phyloP scores from a whole-genome alignment of 1,284 basidiomycete genomes.

The Rhodotorula sp. region DNA sequence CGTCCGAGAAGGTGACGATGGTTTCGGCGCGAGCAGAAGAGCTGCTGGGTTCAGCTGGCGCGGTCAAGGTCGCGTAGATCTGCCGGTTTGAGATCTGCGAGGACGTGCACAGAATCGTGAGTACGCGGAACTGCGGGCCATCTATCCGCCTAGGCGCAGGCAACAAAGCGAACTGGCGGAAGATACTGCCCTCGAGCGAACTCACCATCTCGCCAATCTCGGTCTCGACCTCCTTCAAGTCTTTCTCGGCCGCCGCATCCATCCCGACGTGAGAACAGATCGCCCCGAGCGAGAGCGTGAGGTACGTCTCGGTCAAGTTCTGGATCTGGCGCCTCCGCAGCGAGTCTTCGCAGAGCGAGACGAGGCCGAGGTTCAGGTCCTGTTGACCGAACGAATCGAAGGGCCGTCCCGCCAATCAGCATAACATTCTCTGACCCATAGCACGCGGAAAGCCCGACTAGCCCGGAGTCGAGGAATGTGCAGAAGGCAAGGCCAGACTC shows the following conservation, averaged over 20 bases:
- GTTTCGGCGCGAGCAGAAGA: neutral
- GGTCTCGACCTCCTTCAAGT: constrained; percentile 57
- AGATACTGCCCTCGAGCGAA: constrained; percentile 7
- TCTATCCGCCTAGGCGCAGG: neutral
- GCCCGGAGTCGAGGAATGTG: neutral
- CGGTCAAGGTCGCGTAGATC: constrained; percentile 23
- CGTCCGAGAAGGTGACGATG: constrained; percentile 34
- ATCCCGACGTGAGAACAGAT: constrained; percentile 65
- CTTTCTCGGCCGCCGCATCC: constrained; percentile 50
- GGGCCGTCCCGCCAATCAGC: too few species aligned
- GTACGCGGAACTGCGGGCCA: neutral
- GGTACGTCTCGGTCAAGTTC: constrained; percentile 72
- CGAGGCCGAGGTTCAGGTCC: constrained; percentile 71
- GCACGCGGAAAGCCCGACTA: too few species aligned
- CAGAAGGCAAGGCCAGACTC: constrained; percentile 30
- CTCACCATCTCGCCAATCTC: constrained; percentile 70
- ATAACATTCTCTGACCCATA: too few species aligned
- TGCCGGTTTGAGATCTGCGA: constrained; percentile 18
- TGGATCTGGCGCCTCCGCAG: constrained; percentile 71
- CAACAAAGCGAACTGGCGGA: neutral
- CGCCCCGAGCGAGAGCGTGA: constrained; percentile 67
- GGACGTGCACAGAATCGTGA: neutral
- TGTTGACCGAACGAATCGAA: too few species aligned
- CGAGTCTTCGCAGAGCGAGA: constrained; percentile 63
- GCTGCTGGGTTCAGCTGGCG: neutral